Conservation (phyloP, 495 filamentous ascomycete genomes). For the Penicillium manginii region DNA sequence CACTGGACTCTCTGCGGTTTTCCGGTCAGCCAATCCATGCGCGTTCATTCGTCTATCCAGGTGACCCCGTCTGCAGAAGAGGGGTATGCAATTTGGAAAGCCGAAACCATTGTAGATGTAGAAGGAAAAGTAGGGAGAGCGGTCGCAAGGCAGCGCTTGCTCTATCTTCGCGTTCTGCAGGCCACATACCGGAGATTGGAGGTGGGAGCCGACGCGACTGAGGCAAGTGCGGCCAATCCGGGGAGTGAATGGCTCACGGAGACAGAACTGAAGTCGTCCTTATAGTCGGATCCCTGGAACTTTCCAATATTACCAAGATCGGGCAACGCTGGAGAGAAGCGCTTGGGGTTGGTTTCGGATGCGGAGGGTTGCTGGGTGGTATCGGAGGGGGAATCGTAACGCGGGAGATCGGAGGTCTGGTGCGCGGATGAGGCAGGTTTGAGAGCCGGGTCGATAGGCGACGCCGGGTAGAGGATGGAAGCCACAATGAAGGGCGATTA, state of each 20-base stretch:
- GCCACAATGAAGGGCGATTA: slow-evolving; percentile 51
- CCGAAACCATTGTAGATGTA: neutral
- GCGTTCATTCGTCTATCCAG: slow-evolving; percentile 16
- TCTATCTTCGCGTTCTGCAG: neutral
- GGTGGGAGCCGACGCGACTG: slow-evolving; percentile 61
- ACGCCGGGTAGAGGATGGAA: slow-evolving; percentile 56
- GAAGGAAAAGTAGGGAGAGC: neutral
- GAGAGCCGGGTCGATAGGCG: slow-evolving; percentile 60
- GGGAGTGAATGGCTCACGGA: slow-evolving; percentile 37
- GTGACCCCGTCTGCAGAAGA: slow-evolving; percentile 13
- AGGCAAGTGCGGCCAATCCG: slow-evolving; percentile 60
- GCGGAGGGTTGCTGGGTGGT: slow-evolving; percentile 28
- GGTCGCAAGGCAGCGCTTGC: neutral
- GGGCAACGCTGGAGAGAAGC: slow-evolving; percentile 23
- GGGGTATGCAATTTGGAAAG: neutral
- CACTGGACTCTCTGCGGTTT: slow-evolving; percentile 50
- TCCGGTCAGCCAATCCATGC: slow-evolving; percentile 36
- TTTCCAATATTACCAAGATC: slow-evolving; percentile 30
- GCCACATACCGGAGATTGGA: slow-evolving; percentile 69
- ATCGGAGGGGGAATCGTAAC: slow-evolving; percentile 34
- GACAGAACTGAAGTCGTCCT: slow-evolving; percentile 22
- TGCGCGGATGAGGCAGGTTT: slow-evolving; percentile 48
- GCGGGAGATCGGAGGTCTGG: slow-evolving; percentile 41
- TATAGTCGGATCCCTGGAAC: slow-evolving; percentile 20
- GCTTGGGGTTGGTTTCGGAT: slow-evolving; percentile 15